phyloP scores from a whole-genome alignment of 2,329 filamentous ascomycete genomes.

The Colletotrichum magnum region DNA sequence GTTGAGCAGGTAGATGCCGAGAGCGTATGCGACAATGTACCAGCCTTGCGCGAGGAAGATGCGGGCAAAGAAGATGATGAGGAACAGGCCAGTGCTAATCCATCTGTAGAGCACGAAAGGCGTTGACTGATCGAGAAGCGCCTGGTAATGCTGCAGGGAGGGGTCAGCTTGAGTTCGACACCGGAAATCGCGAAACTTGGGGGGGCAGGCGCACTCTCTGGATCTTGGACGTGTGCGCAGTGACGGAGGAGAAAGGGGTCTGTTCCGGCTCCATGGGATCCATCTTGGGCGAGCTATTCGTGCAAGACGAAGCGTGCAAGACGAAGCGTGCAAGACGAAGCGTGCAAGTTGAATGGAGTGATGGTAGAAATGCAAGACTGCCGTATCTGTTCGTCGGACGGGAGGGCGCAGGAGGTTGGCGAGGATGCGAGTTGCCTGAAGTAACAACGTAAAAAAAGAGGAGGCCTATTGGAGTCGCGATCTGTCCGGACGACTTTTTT shows the following conservation, averaged over 20 bases:
- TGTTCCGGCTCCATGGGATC: constrained; percentile 89
- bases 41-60: constrained; percentile 95
- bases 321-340: not conserved
- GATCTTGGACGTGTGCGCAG: constrained; percentile 83
- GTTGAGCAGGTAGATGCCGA: constrained; percentile 99
- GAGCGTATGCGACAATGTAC: constrained; percentile 99
- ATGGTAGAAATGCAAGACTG: not conserved
- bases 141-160: constrained; percentile 84
- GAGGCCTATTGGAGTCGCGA: constrained; percentile 31
- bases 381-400: constrained; percentile 7
- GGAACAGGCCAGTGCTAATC: constrained; percentile 82
- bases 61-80: constrained; percentile 87
- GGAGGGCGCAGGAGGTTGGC: not conserved
- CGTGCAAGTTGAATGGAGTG: not conserved
- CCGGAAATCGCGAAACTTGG: not conserved
- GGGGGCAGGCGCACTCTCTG: constrained; percentile 72
- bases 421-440: constrained; percentile 3
- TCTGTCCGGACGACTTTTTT: constrained; percentile 40
- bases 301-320: not conserved
- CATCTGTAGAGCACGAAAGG: constrained; percentile 93
- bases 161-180: constrained; percentile 41
- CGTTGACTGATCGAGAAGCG: constrained; percentile 92
- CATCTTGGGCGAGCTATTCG: constrained; percentile 66
- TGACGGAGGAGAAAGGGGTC: constrained; percentile 93
- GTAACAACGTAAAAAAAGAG: constrained; percentile 2